A percentile compares a stretch with the other conserved stretches of the same genome.
These are phyloP conservation scores for Alternaria ventricosa DNA, from an alignment of 2,329 filamentous ascomycete species.

Conservation along the genomic window DNA sequence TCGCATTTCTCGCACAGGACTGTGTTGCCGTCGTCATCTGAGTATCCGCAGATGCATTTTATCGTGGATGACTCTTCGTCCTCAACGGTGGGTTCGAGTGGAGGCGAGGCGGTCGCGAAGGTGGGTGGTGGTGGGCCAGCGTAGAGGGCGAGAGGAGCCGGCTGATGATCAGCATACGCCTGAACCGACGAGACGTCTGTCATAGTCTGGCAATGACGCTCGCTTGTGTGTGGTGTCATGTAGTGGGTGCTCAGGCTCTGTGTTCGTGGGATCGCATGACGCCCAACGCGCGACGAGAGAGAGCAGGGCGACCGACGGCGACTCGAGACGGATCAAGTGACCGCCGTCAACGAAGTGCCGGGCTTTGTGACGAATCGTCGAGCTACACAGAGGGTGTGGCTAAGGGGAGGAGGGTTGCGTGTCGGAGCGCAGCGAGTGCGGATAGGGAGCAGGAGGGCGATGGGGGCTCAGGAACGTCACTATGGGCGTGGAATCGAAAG, in stretches of 20 bases:
- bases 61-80: slow-evolving; percentile 90
- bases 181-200: slow-evolving; percentile 51
- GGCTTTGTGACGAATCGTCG: slow-evolving; percentile 12
- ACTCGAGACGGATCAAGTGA: slow-evolving; percentile 33
- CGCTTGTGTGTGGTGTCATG: slow-evolving; percentile 26
- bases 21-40: slow-evolving; percentile 96
- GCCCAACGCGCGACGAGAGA: slow-evolving; percentile 44
- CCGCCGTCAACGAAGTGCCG: slow-evolving; percentile 24
- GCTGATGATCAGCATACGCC: slow-evolving; percentile 53
- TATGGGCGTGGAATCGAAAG: slow-evolving; percentile 17
- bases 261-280: slow-evolving; percentile 52
- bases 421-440: slow-evolving; percentile 32
- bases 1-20: slow-evolving; percentile 96
- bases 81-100: slow-evolving; percentile 53
- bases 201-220: slow-evolving; percentile 48
- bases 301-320: slow-evolving; percentile 33
- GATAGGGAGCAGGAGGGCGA: slow-evolving; percentile 22
- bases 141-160: slow-evolving; percentile 44
- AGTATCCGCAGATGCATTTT: slow-evolving; percentile 94
- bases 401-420: slow-evolving; percentile 36
- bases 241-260: slow-evolving; percentile 46
- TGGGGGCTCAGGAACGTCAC: slow-evolving; percentile 29
- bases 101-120: slow-evolving; percentile 45
- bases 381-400: slow-evolving; percentile 16
- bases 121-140: slow-evolving; percentile 38